These are phyloP conservation scores for Coniferiporia weirii DNA, from an alignment of 1,284 basidiomycete genomes.

Conservation along the genomic window DNA sequence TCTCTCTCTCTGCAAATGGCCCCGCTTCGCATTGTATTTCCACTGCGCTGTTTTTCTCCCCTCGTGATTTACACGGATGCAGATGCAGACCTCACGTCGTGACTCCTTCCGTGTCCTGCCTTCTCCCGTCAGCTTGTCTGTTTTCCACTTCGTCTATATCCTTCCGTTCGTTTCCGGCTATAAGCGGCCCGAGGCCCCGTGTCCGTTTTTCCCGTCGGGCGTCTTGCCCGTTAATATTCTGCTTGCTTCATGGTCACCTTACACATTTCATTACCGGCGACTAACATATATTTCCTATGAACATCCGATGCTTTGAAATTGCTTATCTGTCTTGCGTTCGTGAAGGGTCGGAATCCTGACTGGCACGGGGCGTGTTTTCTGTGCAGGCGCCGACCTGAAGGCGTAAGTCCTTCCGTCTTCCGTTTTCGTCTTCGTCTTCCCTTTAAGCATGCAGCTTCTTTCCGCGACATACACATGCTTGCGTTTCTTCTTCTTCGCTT, in stretches of 20 bases:
- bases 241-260: background rate
- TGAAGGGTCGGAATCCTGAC: conserved; percentile 73
- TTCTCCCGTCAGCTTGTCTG: too few relatives aligned
- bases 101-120: too few relatives aligned
- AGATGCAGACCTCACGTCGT: too few relatives aligned
- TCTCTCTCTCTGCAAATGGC: background rate
- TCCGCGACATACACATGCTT: background rate
- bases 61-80: too few relatives aligned
- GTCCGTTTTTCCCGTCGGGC: background rate
- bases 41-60: too few relatives aligned
- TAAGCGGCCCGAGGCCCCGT: too few relatives aligned
- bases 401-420: conserved; percentile 39
- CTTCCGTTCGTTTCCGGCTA: too few relatives aligned
- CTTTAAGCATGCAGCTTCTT: background rate
- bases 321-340: background rate
- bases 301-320: too few relatives aligned
- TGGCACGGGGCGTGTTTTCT: conserved; percentile 73
- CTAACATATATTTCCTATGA: background rate
- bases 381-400: conserved; percentile 77
- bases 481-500: background rate
- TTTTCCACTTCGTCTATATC: too few relatives aligned
- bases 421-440: background rate
- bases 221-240: background rate
- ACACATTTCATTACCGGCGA: background rate
- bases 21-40: too few relatives aligned